Conservation (phyloP, 257 asterid genomes). For the Cinchona pubescens region DNA sequence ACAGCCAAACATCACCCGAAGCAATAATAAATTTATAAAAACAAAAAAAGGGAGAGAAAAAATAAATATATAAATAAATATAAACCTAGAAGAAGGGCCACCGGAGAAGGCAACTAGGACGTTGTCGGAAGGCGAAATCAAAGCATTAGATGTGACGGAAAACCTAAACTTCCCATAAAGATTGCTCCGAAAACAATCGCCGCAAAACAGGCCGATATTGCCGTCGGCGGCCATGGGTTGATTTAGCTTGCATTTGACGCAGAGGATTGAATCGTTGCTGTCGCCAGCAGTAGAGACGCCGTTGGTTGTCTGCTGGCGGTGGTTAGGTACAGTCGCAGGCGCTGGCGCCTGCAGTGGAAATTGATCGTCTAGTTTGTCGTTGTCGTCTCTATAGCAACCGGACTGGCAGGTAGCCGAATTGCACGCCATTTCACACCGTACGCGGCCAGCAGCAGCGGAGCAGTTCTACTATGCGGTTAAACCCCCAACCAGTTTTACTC, state of each 20-base stretch:
- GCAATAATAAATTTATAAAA: too few relatives aligned
- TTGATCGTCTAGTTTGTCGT: conserved; percentile 13
- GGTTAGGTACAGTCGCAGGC: neutral
- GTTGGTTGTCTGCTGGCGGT: neutral
- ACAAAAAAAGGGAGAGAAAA: neutral
- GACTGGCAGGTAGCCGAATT: conserved; percentile 64
- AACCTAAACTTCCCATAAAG: conserved; percentile 78
- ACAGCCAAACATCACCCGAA: too few relatives aligned
- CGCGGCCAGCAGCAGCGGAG: neutral
- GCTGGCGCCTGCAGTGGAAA: neutral
- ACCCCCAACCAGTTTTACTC: too few relatives aligned
- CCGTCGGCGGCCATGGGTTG: conserved; percentile 47
- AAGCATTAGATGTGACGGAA: conserved; percentile 71
- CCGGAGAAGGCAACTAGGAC: conserved; percentile 94
- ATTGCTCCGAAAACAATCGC: conserved; percentile 71
- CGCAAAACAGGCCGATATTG: conserved; percentile 59
- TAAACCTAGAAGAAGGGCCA: conserved; percentile 79
- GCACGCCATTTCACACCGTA: conserved; percentile 57
- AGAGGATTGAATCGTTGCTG: conserved; percentile 23
- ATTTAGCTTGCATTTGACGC: conserved; percentile 69
- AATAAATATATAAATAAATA: neutral
- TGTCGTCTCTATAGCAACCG: conserved; percentile 55
- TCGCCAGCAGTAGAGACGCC: conserved; percentile 25
- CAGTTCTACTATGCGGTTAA: neutral
- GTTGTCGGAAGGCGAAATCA: conserved; percentile 82